phyloP scores from a whole-genome alignment of 1,284 basidiomycete genomes.

The Phellopilus nigrolimitatus region DNA sequence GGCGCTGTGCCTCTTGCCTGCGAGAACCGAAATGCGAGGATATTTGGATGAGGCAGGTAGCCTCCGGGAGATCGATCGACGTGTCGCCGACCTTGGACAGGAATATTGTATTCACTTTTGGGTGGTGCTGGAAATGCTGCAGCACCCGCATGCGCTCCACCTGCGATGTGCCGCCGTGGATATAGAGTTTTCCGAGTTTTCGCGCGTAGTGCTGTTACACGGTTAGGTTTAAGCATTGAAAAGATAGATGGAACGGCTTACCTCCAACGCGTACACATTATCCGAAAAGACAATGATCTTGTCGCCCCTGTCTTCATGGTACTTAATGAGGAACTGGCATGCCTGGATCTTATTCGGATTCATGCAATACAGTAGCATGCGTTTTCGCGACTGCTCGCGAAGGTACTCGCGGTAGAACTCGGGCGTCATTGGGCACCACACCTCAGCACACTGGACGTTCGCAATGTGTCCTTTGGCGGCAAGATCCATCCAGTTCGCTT shows the following conservation, averaged over 20 bases:
- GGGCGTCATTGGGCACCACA: conserved; percentile 99
- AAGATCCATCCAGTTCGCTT: conserved; percentile 99
- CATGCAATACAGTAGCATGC: conserved; percentile 98
- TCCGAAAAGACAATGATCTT: conserved; percentile 99
- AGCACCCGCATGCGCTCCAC: conserved; percentile 94
- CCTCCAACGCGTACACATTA: conserved; percentile 96
- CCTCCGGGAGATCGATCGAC: conserved; percentile 98
- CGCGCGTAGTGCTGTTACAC: conserved; percentile 83
- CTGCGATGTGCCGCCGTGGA: conserved; percentile 95
- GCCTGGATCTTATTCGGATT: conserved; percentile 99
- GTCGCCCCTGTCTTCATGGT: conserved; percentile 96
- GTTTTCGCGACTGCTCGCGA: conserved; percentile 86
- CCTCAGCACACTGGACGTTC: conserved; percentile 99
- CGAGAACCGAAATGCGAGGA: conserved; percentile 99
- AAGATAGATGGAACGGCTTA: conserved; percentile 33
- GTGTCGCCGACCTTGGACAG: conserved; percentile 99
- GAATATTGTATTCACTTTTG: conserved; percentile 97
- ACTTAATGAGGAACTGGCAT: conserved; percentile 98
- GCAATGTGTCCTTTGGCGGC: conserved; percentile 99
- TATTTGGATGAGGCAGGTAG: conserved; percentile 98
- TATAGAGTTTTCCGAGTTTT: conserved; percentile 91
- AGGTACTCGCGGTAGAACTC: conserved; percentile 99
- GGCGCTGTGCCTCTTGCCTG: conserved; percentile 94
- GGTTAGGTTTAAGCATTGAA: conserved; percentile 1
- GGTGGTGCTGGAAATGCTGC: conserved; percentile 94